Percentiles rank a stretch among this genome's conserved stretches.
These are phyloP conservation scores for Raddia guianensis DNA, from an alignment of 176 grass and related monocot genomes.

Conservation along the genomic window DNA sequence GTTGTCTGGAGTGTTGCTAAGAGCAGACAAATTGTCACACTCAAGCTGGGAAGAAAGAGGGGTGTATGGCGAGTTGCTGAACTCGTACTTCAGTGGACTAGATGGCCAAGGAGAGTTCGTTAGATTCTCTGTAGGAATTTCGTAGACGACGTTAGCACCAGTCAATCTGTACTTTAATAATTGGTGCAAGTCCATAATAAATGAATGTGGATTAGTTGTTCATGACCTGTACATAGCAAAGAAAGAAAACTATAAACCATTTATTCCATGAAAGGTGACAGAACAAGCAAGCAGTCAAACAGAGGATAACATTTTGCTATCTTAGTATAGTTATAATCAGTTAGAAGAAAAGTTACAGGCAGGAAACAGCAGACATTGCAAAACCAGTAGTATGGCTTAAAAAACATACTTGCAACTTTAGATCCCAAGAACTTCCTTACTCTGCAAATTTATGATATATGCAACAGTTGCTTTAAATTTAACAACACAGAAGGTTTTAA, in stretches of 20 bases:
- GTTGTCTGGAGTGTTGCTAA: slow-evolving; percentile 59
- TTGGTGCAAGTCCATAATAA: slow-evolving; percentile 90
- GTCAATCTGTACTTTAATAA: slow-evolving; percentile 69
- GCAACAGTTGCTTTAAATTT: background rate
- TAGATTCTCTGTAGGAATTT: slow-evolving; percentile 57
- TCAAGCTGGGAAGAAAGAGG: slow-evolving; percentile 69
- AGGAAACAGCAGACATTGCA: background rate
- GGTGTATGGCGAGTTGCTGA: slow-evolving; percentile 68
- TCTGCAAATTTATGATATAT: background rate
- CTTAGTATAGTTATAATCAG: slow-evolving; percentile 2
- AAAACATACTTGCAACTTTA: background rate
- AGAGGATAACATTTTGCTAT: slow-evolving; percentile 27
- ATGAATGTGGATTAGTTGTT: slow-evolving; percentile 57
- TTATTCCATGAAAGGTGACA: slow-evolving; percentile 26
- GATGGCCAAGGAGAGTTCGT: slow-evolving; percentile 45
- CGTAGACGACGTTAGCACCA: slow-evolving; percentile 47
- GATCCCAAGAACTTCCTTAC: background rate
- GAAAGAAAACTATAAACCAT: slow-evolving; percentile 31
- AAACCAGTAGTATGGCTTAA: background rate
- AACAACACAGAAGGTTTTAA: background rate
- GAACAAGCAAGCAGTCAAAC: slow-evolving; percentile 19
- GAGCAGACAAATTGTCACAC: slow-evolving; percentile 63
- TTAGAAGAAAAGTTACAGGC: background rate
- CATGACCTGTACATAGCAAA: slow-evolving; percentile 61
- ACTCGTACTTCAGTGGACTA: slow-evolving; percentile 57